Percentiles rank a stretch among this genome's conserved stretches.
Evolutionary conservation across 352 stramenopile genomes (phyloP).

Genomic region (Phytophthora foliorum): DNA sequence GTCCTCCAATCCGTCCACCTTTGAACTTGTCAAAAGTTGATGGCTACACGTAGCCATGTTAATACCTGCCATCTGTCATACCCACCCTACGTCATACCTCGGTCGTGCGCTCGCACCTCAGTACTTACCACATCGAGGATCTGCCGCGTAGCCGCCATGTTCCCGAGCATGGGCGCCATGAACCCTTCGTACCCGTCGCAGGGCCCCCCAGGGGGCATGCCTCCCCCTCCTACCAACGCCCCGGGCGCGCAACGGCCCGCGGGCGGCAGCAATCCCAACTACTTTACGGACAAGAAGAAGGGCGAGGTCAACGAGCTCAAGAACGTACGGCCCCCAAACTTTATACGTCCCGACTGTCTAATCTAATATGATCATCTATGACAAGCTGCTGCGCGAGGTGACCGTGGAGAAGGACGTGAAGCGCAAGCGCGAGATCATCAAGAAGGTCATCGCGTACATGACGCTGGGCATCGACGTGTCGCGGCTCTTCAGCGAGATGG

Average conservation of each 20-base stretch:
- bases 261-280: slow-evolving; percentile 66
- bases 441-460: slow-evolving; percentile 99
- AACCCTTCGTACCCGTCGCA: slow-evolving; percentile 43
- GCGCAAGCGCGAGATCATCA: slow-evolving; percentile 99
- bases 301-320: slow-evolving; percentile 97
- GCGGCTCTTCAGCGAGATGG: slow-evolving; percentile 99
- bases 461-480: slow-evolving; percentile 99
- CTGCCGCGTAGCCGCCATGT: slow-evolving; percentile 38
- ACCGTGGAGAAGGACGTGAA: slow-evolving; percentile 97
- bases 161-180: slow-evolving; percentile 41
- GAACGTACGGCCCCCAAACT: slow-evolving; percentile 66
- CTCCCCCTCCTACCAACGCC: slow-evolving; percentile 22
- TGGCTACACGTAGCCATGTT: too few relatives aligned
- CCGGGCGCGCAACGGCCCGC: slow-evolving; percentile 31
- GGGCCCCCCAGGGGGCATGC: slow-evolving; percentile 33
- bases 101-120: slow-evolving; percentile 17
- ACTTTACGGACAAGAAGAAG: slow-evolving; percentile 95
- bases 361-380: slow-evolving; percentile 5
- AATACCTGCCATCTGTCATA: not conserved
- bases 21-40: too few relatives aligned
- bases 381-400: slow-evolving; percentile 95
- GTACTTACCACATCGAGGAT: slow-evolving; percentile 33
- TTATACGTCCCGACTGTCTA: not conserved
- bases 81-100: not conserved
- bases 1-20: too few relatives aligned